Evolutionary conservation across 78 protist species (phyloP), one percentile per base, ranked within the genome.

Genomic region (Dictyostelium firmibasis): DNA sequence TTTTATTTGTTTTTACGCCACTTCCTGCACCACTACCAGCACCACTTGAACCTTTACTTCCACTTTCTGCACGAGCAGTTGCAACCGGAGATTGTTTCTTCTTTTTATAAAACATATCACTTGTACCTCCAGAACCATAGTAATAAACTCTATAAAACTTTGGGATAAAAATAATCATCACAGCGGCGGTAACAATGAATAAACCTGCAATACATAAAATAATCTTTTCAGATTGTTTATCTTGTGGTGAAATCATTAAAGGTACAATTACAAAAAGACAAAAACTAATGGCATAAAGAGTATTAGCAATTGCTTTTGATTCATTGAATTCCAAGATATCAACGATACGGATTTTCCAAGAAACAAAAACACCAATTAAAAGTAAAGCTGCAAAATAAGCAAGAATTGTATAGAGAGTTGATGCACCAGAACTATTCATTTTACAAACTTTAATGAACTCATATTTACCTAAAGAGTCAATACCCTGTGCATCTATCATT

Each of bases 261-360:
- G 87, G 87, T 3, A 82, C 43, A 62, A 82, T 62, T 6, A 82
- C 67, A 8, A 82, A 82, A 2, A 82, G 50, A 7, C 74, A 53
- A 62, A 82, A 82, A 44, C 44, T 16, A 18, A 82, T 62, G 2
- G 87, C 87, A 35, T 82, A 82, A 11, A 82, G 76, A 5, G 67
- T 50, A 29, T 31, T 31, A 4, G 87, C 87, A 60, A 82, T 75
- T 0, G 92, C 36, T 29, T 25, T 23, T 64, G 74, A 64, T 60
- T 82, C 87, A 23, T 82, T 82, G 2, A 82, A 82, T 23, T 82
- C 87, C 20, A 31, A 9, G 20, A 82, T 82, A 35, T 82, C 87
- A 20, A 82, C 77, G 0, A 16, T 60, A 35, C 87, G 38, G 57
- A 82, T 82, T 33, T 60, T 53, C 44, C 60, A 82, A 18, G 87